A percentile compares a stretch with the other conserved stretches of the same genome.
Evolutionary conservation across 2,329 filamentous ascomycete genomes (phyloP).

Genomic region (Fusarium floridanum): DNA sequence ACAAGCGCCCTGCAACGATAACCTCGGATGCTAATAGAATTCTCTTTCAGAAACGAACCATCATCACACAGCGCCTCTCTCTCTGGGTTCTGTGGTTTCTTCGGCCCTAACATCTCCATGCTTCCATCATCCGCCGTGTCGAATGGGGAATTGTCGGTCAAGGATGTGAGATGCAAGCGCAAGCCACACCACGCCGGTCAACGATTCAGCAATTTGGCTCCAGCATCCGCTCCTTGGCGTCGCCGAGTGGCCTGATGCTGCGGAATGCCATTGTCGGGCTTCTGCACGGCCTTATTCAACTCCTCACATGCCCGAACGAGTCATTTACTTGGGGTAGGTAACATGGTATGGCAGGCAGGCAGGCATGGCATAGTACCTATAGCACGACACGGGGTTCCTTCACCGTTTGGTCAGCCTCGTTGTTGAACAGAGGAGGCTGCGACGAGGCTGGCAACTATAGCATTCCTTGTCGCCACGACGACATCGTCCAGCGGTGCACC

Average conservation of each 20-base stretch:
- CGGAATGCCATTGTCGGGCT: conserved; percentile 34
- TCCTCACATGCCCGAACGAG: conserved; percentile 29
- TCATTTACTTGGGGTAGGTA: conserved; percentile 18
- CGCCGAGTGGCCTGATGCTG: conserved; percentile 39
- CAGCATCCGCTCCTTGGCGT: conserved; percentile 30
- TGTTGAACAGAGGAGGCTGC: neutral
- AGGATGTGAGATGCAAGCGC: conserved; percentile 35
- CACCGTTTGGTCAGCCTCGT: conserved; percentile 30
- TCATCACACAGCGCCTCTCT: neutral
- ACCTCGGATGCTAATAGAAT: conserved; percentile 3
- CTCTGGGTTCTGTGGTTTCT: neutral
- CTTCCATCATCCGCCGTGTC: conserved; percentile 7
- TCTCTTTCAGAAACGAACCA: conserved; percentile 5
- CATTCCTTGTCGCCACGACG: conserved; percentile 1
- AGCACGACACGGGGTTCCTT: neutral
- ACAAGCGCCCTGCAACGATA: neutral
- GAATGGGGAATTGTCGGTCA: conserved; percentile 36
- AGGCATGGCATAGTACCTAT: neutral
- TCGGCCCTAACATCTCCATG: conserved; percentile 2
- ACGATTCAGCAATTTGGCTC: conserved; percentile 31
- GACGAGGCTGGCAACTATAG: conserved; percentile 27
- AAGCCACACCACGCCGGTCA: conserved; percentile 40
- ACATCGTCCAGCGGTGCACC: neutral
- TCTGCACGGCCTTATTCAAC: conserved; percentile 29
- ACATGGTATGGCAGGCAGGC: neutral